phyloP scores from a whole-genome alignment of 345 rosid genomes.

The Lepidium didymum region DNA sequence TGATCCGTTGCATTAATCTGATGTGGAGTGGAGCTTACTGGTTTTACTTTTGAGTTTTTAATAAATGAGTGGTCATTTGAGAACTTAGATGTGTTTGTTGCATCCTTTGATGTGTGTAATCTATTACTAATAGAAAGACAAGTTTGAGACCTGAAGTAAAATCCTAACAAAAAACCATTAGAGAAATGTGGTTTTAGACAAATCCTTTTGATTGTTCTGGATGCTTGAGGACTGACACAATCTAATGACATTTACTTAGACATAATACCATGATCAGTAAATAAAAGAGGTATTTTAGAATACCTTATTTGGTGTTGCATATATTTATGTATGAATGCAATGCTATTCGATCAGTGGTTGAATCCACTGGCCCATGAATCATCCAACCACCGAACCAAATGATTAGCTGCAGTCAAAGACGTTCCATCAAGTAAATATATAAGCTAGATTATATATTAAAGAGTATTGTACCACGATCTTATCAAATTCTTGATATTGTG shows the following conservation, averaged over 20 bases:
- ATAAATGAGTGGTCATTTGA: slow-evolving; percentile 3
- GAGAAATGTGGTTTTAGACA: no score
- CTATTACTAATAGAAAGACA: no score
- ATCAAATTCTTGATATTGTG: no score
- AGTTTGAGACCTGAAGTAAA: no score
- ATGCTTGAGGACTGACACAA: no score
- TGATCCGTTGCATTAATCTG: slow-evolving; percentile 32
- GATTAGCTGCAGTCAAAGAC: neutral
- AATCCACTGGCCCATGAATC: neutral
- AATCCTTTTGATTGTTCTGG: no score
- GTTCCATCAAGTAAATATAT: neutral
- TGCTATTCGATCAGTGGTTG: neutral
- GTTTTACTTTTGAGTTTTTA: neutral
- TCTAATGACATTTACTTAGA: no score
- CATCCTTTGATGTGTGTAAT: slow-evolving; percentile 8
- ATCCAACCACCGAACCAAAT: neutral
- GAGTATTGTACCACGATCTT: no score
- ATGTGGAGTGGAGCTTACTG: neutral
- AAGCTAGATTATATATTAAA: no score
- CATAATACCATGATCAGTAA: neutral
- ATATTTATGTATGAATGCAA: neutral
- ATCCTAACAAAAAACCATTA: no score
- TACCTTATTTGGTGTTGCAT: neutral
- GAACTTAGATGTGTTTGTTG: neutral
- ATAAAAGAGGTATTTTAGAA: neutral